These are phyloP conservation scores for Candida pini DNA, from an alignment of 805 yeast species.

Conservation along the genomic window DNA sequence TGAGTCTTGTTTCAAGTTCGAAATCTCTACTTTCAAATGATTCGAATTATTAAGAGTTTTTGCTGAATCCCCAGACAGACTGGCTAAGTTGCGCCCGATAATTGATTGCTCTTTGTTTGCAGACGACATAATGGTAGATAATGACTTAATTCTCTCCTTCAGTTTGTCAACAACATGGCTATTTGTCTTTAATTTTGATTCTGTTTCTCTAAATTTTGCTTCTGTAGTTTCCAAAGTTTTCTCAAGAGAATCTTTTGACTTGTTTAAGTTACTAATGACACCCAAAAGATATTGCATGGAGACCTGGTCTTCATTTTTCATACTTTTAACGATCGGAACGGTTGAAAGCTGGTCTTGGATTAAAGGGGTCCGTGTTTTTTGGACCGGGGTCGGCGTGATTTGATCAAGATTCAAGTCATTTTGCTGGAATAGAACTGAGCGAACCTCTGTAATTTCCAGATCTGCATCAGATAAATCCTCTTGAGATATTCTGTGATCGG, in stretches of 20 bases:
- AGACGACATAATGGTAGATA: constrained; percentile 4
- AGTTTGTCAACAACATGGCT: constrained; percentile 4
- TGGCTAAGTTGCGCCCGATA: constrained; percentile 4
- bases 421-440: no score
- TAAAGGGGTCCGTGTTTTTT: constrained; percentile 1
- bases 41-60: constrained; percentile 7
- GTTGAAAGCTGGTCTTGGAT: no score
- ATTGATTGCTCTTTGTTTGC: constrained; percentile 4
- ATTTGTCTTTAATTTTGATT: constrained; percentile 4
- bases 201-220: constrained; percentile 4
- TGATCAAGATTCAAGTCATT: neutral
- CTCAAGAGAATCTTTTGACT: constrained; percentile 8
- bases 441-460: constrained; percentile 1
- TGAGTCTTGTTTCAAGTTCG: constrained; percentile 7
- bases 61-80: constrained; percentile 1
- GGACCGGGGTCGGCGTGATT: constrained; percentile 3
- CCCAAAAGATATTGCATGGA: constrained; percentile 18
- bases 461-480: no score
- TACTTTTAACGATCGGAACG: no score
- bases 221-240: constrained; percentile 4
- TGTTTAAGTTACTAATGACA: constrained; percentile 11
- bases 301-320: no score
- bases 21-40: constrained; percentile 5
- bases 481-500: no score
- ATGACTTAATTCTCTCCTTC: constrained; percentile 4